A percentile compares a stretch with the other conserved stretches of the same genome.
phyloP scores from a whole-genome alignment of 2,329 filamentous ascomycete species.

The Aureobasidium sp. region DNA sequence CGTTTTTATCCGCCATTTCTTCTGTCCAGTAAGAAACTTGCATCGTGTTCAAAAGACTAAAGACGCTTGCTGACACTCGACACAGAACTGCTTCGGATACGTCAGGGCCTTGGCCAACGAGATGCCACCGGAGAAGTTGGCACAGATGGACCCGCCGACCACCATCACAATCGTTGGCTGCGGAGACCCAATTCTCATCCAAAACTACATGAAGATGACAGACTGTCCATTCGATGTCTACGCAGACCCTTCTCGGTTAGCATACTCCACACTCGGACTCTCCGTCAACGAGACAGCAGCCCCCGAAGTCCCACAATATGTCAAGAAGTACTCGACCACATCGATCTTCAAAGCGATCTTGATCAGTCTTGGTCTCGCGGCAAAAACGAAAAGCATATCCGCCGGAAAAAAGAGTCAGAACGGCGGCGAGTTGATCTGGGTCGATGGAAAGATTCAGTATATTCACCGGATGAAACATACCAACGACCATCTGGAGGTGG shows the following conservation, averaged over 20 bases:
- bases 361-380: not conserved
- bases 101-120: conserved; percentile 20
- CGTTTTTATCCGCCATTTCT: conserved; percentile 32
- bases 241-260: conserved; percentile 21
- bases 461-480: conserved; percentile 27
- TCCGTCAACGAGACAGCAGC: conserved; percentile 17
- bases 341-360: not conserved
- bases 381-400: not conserved
- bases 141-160: conserved; percentile 17
- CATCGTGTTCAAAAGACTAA: not conserved
- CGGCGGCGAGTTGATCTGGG: conserved; percentile 31
- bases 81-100: not conserved
- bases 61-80: not conserved
- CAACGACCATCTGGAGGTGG: conserved; percentile 25
- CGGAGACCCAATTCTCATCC: conserved; percentile 22
- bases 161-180: conserved; percentile 27
- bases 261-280: conserved; percentile 26
- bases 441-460: conserved; percentile 25
- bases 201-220: conserved; percentile 23
- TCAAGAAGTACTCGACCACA: conserved; percentile 15
- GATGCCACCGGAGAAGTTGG: conserved; percentile 17
- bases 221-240: conserved; percentile 23
- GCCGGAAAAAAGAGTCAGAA: conserved; percentile 17
- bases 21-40: conserved; percentile 18
- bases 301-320: conserved; percentile 20